Conservation (phyloP, 164 flowering plant genomes). For the Vitis rotundifolia region DNA sequence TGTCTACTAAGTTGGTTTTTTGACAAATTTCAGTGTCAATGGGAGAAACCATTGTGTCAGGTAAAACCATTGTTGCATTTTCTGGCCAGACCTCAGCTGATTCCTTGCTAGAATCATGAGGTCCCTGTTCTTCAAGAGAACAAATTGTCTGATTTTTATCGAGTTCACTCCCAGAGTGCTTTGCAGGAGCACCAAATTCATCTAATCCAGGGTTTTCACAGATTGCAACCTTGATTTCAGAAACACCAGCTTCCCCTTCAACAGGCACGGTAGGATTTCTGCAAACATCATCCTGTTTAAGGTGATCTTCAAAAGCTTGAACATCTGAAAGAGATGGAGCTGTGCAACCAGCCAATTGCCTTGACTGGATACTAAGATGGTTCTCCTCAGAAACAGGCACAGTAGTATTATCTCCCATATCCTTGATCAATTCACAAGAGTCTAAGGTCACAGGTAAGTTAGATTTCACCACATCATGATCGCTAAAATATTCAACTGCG, state of each 20-base stretch:
- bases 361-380: constrained; percentile 6
- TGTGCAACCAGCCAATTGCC: constrained; percentile 6
- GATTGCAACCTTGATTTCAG: constrained; percentile 7
- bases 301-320: constrained; percentile 15
- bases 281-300: constrained; percentile 5
- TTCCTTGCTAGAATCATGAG: constrained; percentile 5
- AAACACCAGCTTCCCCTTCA: constrained; percentile 13
- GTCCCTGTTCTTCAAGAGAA: constrained; percentile 18
- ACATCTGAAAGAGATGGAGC: constrained; percentile 10
- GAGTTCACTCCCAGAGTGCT: not conserved
- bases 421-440: constrained; percentile 11
- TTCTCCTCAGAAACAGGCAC: constrained; percentile 10
- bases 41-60: constrained; percentile 11
- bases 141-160: constrained; percentile 5
- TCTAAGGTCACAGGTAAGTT: constrained; percentile 7
- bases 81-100: constrained; percentile 1
- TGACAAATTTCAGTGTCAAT: constrained; percentile 12
- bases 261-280: constrained; percentile 8
- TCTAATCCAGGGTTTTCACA: constrained; percentile 10
- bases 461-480: constrained; percentile 18
- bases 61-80: not conserved
- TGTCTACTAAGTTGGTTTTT: not conserved
- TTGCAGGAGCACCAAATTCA: constrained; percentile 10
- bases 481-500: constrained; percentile 28
- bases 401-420: constrained; percentile 9